Evolutionary conservation across 768 basidiomycete species (phyloP).

Genomic region (Chlorophyllum brunneum): DNA sequence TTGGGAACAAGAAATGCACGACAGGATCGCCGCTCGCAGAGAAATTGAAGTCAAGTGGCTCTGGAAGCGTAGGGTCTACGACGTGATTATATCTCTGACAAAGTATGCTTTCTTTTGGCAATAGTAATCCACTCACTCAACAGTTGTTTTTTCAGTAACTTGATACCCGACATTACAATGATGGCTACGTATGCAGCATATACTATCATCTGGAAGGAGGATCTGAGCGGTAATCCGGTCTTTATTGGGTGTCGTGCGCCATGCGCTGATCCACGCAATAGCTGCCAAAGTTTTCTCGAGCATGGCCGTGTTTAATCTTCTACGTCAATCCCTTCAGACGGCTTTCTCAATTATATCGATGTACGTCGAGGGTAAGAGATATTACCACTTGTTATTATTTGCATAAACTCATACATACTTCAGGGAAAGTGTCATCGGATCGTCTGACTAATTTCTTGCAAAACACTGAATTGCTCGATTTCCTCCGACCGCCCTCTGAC

Average conservation of each 20-base stretch:
- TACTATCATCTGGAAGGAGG: conserved; percentile 30
- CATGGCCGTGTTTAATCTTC: conserved; percentile 56
- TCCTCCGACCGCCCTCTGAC: conserved; percentile 9
- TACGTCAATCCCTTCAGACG: conserved; percentile 46
- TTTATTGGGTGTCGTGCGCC: too few relatives aligned
- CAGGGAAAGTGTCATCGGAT: conserved; percentile 59
- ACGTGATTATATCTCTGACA: too few relatives aligned
- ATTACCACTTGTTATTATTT: conserved; percentile 4
- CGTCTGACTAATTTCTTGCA: conserved; percentile 36
- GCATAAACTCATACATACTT: background rate
- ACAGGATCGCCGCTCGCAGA: conserved; percentile 51
- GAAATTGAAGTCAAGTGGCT: conserved; percentile 60
- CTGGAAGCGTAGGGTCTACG: conserved; percentile 41
- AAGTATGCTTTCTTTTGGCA: conserved; percentile 34
- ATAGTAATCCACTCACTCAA: conserved; percentile 32
- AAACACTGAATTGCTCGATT: conserved; percentile 34
- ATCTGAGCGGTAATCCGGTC: conserved; percentile 20
- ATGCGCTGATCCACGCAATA: conserved; percentile 15
- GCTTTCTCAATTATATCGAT: conserved; percentile 21
- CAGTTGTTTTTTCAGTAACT: conserved; percentile 34
- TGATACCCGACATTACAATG: conserved; percentile 65
- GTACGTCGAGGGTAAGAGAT: conserved; percentile 14
- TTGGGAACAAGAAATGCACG: conserved; percentile 57
- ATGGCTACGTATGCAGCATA: conserved; percentile 57
- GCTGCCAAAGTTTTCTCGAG: conserved; percentile 42